Percentiles rank a stretch among this genome's conserved stretches.
These are phyloP conservation scores for Chytriomyces hyalinus DNA, from an alignment of 192 early-diverging fungal species.

Conservation along the genomic window DNA sequence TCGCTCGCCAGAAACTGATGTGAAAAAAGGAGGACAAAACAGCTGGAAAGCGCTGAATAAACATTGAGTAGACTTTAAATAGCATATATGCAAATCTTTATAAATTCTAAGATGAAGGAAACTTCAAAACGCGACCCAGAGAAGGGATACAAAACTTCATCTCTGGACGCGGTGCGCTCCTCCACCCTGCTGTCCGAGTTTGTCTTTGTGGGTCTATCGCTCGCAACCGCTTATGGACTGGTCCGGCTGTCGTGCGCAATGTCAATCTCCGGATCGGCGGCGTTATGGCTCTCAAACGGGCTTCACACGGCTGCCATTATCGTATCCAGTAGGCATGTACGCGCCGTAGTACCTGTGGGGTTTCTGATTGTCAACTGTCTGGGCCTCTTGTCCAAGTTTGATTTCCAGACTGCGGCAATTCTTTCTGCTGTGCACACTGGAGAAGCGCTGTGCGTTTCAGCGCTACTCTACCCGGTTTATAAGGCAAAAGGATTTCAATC, in stretches of 20 bases:
- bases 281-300: conserved; percentile 17
- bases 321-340: background rate
- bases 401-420: background rate
- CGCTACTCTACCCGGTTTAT: background rate
- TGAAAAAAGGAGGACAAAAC: too few relatives aligned
- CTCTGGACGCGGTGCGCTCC: too few relatives aligned
- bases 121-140: too few relatives aligned
- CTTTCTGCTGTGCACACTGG: conserved; percentile 9
- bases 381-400: conserved; percentile 12
- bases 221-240: background rate
- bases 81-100: too few relatives aligned
- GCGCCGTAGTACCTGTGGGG: conserved; percentile 2
- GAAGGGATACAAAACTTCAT: too few relatives aligned
- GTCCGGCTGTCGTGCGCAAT: conserved; percentile 1
- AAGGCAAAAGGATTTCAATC: background rate
- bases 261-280: background rate
- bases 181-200: too few relatives aligned
- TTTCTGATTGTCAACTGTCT: conserved; percentile 1
- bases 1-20: conserved; percentile 47
- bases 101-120: too few relatives aligned
- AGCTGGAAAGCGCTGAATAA: too few relatives aligned
- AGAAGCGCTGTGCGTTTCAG: conserved; percentile 7
- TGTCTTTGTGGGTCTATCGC: too few relatives aligned
- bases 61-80: too few relatives aligned
- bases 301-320: conserved; percentile 14